phyloP scores from a whole-genome alignment of 306 rosid genomes.

The Calophaca sinica region DNA sequence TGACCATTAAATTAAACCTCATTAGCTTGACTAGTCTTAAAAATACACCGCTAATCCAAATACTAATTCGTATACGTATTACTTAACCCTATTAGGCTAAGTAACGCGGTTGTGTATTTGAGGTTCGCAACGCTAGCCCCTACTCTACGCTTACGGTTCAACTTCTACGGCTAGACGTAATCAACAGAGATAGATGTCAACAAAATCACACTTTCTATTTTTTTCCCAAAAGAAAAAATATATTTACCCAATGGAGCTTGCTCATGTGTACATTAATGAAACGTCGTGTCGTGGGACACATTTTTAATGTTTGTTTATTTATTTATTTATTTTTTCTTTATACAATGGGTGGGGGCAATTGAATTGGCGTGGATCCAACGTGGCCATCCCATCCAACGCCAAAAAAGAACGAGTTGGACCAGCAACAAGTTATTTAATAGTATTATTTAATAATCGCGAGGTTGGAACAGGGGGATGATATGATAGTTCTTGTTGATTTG shows the following conservation, averaged over 20 bases:
- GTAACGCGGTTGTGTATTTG: constrained; percentile 42
- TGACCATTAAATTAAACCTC: neutral
- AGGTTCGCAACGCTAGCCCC: neutral
- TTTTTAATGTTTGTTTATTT: neutral
- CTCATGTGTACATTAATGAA: constrained; percentile 33
- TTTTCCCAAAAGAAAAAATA: neutral
- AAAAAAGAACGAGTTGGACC: constrained; percentile 5
- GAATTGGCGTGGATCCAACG: constrained; percentile 65
- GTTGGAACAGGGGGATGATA: neutral
- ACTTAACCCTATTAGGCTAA: constrained; percentile 15
- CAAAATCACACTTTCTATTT: neutral
- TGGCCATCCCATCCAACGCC: constrained; percentile 51
- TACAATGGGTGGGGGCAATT: neutral
- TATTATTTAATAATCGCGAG: constrained; percentile 23
- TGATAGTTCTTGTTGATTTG: neutral
- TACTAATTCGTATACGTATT: neutral
- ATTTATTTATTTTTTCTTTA: too few species aligned
- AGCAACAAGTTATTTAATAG: neutral
- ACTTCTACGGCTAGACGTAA: neutral
- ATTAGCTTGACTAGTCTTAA: neutral
- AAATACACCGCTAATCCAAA: neutral
- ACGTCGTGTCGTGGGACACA: neutral
- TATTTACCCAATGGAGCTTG: constrained; percentile 6
- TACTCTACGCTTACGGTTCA: neutral
- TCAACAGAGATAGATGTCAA: neutral